Evolutionary conservation across 2,329 filamentous ascomycete species (phyloP).

Genomic region (Pseudofabraea citricarpa): DNA sequence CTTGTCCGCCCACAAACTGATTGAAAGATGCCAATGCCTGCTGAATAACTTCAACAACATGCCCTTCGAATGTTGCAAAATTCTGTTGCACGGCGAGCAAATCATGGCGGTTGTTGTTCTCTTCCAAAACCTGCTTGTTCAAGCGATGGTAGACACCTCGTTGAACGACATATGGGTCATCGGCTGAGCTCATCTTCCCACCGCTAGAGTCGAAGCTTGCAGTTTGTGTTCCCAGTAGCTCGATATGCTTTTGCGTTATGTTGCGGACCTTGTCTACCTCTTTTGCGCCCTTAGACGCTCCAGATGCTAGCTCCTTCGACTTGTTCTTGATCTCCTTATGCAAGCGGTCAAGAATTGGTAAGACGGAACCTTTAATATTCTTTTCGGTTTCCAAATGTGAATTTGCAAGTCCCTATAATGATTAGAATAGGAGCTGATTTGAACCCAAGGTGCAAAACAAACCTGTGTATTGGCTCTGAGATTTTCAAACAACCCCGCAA

Average conservation of each 20-base stretch:
- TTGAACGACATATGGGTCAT: conserved; percentile 86
- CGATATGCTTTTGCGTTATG: conserved; percentile 90
- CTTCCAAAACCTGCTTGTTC: conserved; percentile 85
- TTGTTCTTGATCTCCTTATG: conserved; percentile 98
- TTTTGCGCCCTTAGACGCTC: conserved; percentile 80
- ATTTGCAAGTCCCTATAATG: conserved; percentile 73
- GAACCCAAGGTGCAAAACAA: conserved; percentile 14
- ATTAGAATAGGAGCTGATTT: conserved; percentile 1
- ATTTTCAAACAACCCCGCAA: conserved; percentile 90
- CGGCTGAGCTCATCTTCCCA: conserved; percentile 61
- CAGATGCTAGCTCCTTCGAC: conserved; percentile 78
- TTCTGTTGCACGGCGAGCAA: conserved; percentile 87
- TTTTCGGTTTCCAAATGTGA: conserved; percentile 89
- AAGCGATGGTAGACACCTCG: conserved; percentile 79
- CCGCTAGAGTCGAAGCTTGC: conserved; percentile 73
- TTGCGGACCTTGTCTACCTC: conserved; percentile 85
- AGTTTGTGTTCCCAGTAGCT: conserved; percentile 82
- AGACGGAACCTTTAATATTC: conserved; percentile 77
- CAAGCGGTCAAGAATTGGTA: conserved; percentile 84
- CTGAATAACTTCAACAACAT: conserved; percentile 79
- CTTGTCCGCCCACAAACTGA: conserved; percentile 72
- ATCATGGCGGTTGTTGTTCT: conserved; percentile 95
- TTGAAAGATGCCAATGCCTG: conserved; percentile 78
- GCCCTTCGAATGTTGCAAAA: conserved; percentile 81
- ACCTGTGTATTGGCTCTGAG: conserved; percentile 84